Conservation (phyloP, 2,329 filamentous ascomycete genomes). For the Trichoderma guizhouense region DNA sequence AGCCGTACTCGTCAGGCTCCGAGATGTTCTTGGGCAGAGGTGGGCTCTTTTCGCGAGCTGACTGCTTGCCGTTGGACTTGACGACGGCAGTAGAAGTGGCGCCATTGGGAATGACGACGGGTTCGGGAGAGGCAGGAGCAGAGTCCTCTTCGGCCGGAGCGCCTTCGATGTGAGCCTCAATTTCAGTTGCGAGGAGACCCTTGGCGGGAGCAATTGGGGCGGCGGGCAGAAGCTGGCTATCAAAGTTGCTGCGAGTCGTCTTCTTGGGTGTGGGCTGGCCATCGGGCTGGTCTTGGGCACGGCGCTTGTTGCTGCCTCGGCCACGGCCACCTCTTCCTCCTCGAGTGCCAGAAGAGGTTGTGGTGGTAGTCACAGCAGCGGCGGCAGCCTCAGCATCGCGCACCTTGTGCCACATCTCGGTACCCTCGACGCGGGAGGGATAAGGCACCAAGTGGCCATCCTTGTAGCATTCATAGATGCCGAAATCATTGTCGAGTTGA, state of each 20-base stretch:
- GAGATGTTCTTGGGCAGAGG: slow-evolving; percentile 38
- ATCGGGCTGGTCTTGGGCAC: slow-evolving; percentile 48
- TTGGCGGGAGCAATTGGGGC: slow-evolving; percentile 31
- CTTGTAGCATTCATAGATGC: slow-evolving; percentile 40
- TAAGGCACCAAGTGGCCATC: slow-evolving; percentile 45
- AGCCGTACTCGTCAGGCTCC: slow-evolving; percentile 51
- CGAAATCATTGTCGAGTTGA: slow-evolving; percentile 42
- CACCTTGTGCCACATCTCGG: slow-evolving; percentile 40
- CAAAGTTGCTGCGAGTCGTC: slow-evolving; percentile 35
- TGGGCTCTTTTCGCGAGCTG: slow-evolving; percentile 38
- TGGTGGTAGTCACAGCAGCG: slow-evolving; percentile 28
- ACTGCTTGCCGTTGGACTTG: slow-evolving; percentile 30
- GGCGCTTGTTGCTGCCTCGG: slow-evolving; percentile 45
- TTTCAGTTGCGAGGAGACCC: slow-evolving; percentile 40
- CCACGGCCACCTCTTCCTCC: slow-evolving; percentile 31
- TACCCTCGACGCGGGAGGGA: slow-evolving; percentile 41
- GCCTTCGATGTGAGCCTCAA: slow-evolving; percentile 33
- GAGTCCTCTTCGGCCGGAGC: slow-evolving; percentile 37
- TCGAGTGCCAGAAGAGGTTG: slow-evolving; percentile 28
- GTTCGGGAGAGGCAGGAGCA: slow-evolving; percentile 36
- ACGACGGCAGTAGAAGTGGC: slow-evolving; percentile 24
- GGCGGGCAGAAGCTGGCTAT: slow-evolving; percentile 26
- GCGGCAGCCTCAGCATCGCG: slow-evolving; percentile 38
- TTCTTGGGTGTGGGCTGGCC: slow-evolving; percentile 50
- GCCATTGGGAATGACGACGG: slow-evolving; percentile 29